phyloP scores from a whole-genome alignment of 2,329 filamentous ascomycete genomes.

The Aspergillus tubingensis region DNA sequence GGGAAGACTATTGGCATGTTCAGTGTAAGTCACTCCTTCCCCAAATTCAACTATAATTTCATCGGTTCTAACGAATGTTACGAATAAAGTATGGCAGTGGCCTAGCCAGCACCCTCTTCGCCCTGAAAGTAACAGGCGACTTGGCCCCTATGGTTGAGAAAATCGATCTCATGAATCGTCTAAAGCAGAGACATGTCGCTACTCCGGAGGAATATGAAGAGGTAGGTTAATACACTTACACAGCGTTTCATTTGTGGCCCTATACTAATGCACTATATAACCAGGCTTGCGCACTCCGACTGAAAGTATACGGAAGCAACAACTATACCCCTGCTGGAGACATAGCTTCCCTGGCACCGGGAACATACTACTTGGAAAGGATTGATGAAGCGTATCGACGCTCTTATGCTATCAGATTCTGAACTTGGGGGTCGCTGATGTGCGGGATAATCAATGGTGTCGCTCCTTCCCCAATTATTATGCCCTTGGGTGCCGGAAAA shows the following conservation, averaged over 20 bases:
- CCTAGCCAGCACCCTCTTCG: conserved; percentile 73
- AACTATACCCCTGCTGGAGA: conserved; percentile 71
- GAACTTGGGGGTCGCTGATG: conserved; percentile 21
- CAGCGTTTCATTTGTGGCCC: too few species aligned
- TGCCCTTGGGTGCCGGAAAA: background rate
- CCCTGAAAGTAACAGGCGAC: conserved; percentile 65
- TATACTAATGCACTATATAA: too few species aligned
- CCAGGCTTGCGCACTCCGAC: conserved; percentile 67
- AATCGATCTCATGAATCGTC: conserved; percentile 68
- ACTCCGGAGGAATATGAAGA: conserved; percentile 72
- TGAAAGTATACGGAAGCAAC: conserved; percentile 82
- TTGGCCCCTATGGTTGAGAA: conserved; percentile 67
- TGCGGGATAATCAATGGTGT: too few species aligned
- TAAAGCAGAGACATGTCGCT: conserved; percentile 66
- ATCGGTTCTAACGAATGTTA: background rate
- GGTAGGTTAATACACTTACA: conserved; percentile 49
- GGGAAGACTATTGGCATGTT: conserved; percentile 75
- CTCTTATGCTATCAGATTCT: conserved; percentile 67
- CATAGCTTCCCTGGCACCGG: conserved; percentile 63
- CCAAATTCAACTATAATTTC: too few species aligned
- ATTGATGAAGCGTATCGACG: conserved; percentile 86
- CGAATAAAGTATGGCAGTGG: conserved; percentile 65
- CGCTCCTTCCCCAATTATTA: too few species aligned
- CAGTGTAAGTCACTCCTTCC: conserved; percentile 46
- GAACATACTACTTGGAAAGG: conserved; percentile 76